Evolutionary conservation across 163 green algal species (phyloP).

Genomic region (Scenedesmus sp.): DNA sequence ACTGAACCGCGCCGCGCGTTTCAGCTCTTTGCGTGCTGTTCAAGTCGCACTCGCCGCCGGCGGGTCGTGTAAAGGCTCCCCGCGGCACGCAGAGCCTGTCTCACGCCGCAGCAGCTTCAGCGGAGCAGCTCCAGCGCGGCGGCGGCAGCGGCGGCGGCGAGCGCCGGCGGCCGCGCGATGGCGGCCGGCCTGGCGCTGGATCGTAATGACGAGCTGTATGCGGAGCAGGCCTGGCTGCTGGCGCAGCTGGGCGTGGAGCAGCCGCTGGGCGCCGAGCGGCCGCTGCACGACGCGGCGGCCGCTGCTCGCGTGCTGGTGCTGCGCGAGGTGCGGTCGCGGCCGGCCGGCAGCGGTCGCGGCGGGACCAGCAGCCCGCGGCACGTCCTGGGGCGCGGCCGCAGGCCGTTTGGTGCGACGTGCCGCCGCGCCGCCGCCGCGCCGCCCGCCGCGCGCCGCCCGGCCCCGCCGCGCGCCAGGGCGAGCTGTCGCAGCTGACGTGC

Average conservation of each 20-base stretch:
- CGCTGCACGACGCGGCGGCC: neutral
- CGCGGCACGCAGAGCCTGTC: too few relatives aligned
- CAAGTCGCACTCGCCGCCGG: too few relatives aligned
- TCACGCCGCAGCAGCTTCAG: too few relatives aligned
- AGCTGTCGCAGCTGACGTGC: slow-evolving; percentile 17
- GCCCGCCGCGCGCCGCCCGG: neutral
- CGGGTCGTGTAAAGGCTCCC: too few relatives aligned
- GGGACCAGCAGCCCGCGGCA: neutral
- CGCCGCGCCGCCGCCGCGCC: neutral
- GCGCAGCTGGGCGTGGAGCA: neutral
- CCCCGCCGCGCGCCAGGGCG: neutral
- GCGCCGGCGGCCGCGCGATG: neutral
- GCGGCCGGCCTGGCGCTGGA: slow-evolving; percentile 16
- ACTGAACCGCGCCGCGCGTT: too few relatives aligned
- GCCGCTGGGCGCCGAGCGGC: neutral
- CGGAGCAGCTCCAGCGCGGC: neutral
- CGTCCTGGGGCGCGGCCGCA: neutral
- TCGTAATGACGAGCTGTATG: neutral
- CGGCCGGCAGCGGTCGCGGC: neutral
- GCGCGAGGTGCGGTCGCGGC: neutral
- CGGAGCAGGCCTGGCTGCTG: neutral
- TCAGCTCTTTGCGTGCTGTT: too few relatives aligned
- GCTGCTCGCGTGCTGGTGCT: slow-evolving; percentile 11
- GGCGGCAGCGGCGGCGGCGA: neutral
- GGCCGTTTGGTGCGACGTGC: neutral